Percentiles rank a stretch among this genome's conserved stretches.
phyloP scores from a whole-genome alignment of 179 eudicot genomes.

The Drosera spatulata region DNA sequence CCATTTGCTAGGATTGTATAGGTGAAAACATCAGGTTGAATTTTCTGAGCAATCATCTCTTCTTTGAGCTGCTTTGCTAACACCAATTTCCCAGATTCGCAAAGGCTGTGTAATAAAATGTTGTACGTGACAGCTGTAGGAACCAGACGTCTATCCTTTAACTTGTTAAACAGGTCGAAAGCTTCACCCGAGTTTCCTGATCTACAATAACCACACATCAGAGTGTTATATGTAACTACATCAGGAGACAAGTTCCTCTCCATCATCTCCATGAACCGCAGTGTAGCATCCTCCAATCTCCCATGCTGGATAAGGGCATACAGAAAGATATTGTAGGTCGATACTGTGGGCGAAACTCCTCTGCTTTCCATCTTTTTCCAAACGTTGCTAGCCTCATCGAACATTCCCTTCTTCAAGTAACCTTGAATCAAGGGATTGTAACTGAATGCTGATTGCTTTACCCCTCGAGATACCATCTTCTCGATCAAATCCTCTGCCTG shows the following conservation, averaged over 20 bases:
- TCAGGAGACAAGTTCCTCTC: constrained; percentile 31
- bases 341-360: constrained; percentile 35
- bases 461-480: constrained; percentile 29
- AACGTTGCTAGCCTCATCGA: constrained; percentile 31
- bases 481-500: constrained; percentile 28
- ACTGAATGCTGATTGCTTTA: constrained; percentile 34
- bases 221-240: constrained; percentile 36
- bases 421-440: constrained; percentile 49
- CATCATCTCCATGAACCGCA: constrained; percentile 29
- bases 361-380: constrained; percentile 31
- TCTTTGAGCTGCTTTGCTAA: constrained; percentile 31
- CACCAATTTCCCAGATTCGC: constrained; percentile 29
- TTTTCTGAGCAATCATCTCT: constrained; percentile 30
- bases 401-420: constrained; percentile 31
- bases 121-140: constrained; percentile 50
- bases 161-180: constrained; percentile 27
- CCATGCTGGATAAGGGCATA: constrained; percentile 37
- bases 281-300: constrained; percentile 28
- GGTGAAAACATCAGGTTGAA: constrained; percentile 40
- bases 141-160: constrained; percentile 17
- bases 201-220: constrained; percentile 47
- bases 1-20: constrained; percentile 46
- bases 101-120: constrained; percentile 38
- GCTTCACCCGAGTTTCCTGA: constrained; percentile 33
- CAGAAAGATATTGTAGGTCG: constrained; percentile 35